Evolutionary conservation across 208 protist species (phyloP), one percentile per base, ranked within the genome.

Genomic region (Wallacemonas sp.): DNA sequence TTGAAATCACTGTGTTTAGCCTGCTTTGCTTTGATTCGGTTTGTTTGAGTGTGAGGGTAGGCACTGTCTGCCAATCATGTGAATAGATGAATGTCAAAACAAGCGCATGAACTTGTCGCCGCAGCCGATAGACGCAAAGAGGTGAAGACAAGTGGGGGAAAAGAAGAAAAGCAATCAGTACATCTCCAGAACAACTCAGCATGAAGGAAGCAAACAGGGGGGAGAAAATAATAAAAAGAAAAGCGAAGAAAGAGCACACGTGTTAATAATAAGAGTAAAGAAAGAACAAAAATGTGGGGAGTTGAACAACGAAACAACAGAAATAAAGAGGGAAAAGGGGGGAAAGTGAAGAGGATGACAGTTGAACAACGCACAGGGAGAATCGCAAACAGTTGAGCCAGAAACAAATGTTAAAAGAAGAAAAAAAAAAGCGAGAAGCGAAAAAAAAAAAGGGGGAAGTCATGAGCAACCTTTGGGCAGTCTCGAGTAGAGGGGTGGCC

Each of bases 291-390:
- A 2, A 19, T 17, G 17, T 46, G n/a, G 4, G 31, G 38, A 33
- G 12, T 9, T 17, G 9, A 58, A 26, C 28, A 46, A 6, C 8
- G 5, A 9, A 24, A 22, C 39, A 38, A 31, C 2, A 54, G 33
- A 26, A 66, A 53, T 15, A 11, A 41, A 6, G 28, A 5, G 58
- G 28, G 22, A 30, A 19, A 44, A 27, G 53, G 45, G 26, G 56
- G 30, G 38, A 41, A 55, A 74, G 21, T 41, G 0, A 63, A 51
- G 19, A 66, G 59, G n/a, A 67, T 5, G 56, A 45, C 11, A 34
- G 24, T 22, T 4, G 34, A 4, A 5, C 21, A 31, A 22, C 4
- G 19, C 14, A 24, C 11, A 58, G 5, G 34, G 34, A 58, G 22
- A 58, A n/a, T n/a, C n/a, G n/a, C n/a, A n/a, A n/a, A n/a, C n/a